Evolutionary conservation across 2,329 filamentous ascomycete species (phyloP), one percentile per base, ranked within the genome.

Genomic region (Clarireedia paspali): DNA sequence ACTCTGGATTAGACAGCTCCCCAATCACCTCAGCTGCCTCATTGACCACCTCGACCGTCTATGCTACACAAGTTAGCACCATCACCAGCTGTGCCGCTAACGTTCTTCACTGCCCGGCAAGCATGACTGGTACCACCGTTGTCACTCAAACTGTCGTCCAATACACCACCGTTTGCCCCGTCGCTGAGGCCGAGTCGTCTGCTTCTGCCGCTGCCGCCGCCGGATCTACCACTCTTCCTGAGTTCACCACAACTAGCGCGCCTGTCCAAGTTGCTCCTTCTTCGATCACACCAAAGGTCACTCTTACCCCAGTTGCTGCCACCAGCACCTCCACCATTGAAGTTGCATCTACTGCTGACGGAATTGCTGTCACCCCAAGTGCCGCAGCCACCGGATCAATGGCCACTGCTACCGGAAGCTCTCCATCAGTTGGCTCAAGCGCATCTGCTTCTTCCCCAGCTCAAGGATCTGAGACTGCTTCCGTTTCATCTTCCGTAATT

Each of bases 161-260:
- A 20, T 61, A 62, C 30, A 63, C 60, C 6, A 60, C 60, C 2
- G 42, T 60, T 14, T 62, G 60, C 50, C 57, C 62, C 15, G 54
- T 57, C 15, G 53, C 50, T 9, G 50, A 45, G 10, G 39, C 50
- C 6, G 34, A 38, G 10, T 23, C 20, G n/a, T 24, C 34, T n/a
- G 47, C 27, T 5, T 12, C 47, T 12, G 10, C 12, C 9, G 30
- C 30, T 23, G 20, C 26, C 14, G 6, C 39, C 39, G 39, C 20
- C 23, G 6, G 30, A 24, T 50, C 34, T 12, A 44, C 23, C 17
- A n/a, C 40, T 44, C n/a, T 17, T 4, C 40, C 40, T 14, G 39
- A 26, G 9, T n/a, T 30, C 30, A 9, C 38, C 50, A 52, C 42
- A 24, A 14, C 15, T 34, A 20, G 15, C 39, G n/a, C 17, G 12